Base-by-base conservation (phyloP, 352 stramenopile species). In the Phytophthora rubi region DNA sequence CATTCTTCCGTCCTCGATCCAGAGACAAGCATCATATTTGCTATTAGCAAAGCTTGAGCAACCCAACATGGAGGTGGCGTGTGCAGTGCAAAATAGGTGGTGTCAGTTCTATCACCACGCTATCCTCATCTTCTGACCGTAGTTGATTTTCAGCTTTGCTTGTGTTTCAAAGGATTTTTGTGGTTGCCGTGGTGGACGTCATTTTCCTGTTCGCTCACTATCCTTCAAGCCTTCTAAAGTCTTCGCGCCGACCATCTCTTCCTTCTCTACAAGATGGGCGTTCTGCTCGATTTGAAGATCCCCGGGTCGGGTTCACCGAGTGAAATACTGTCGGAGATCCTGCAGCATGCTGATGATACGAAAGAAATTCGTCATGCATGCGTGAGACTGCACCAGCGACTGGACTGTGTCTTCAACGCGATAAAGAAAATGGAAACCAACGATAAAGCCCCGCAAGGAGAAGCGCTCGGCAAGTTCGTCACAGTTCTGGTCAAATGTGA, bases 401-500 rank as follows among this genome's bases (percentile, higher is more conserved):
- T 63, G 21, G n/a, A 47, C 5, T 6, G 23, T 21, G 42, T 60
- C 23, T 37, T 59, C 9, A 59, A 21, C n/a, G 30, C 39, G 48
- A 15, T 59, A 23, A 30, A 61, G 37, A 33, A 32, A 8, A 60
- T 55, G 37, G 51, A 59, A 28, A 15, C 21, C 21, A 52, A n/a
- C 26, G 60, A 42, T 21, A 12, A 56, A 23, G 32, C 48, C 32
- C 26, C 35, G 26, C 45, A 16, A 32, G 32, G 35, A 4, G 62
- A 69, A 39, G 44, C 30, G 12, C 52, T 55, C 10, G 60, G 16
- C 35, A 68, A 68, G 33, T 61, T 60, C 37, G 53, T 23, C 6
- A 21, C 30, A 8, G 23, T 57, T 35, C 52, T 69, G 16, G 21
- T 33, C 35, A 44, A 53, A 10, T 57, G 16, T 44, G 28, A 56